Conservation (phyloP, 2,329 filamentous ascomycete genomes). For the Escovopsis sp. region DNA sequence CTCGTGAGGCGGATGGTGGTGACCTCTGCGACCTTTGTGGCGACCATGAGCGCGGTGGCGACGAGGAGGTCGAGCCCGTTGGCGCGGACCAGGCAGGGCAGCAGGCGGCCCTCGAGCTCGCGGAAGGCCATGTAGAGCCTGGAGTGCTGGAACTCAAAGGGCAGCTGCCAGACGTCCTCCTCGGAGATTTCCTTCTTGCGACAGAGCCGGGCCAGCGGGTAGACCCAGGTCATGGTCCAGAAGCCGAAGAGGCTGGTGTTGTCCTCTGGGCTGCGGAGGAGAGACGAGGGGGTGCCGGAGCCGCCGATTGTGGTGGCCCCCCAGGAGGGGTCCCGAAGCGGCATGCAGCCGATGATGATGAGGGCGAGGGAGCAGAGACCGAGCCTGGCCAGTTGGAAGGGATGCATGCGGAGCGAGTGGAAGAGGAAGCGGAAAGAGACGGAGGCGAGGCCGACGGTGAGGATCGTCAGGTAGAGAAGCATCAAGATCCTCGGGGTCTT, state of each 20-base stretch:
- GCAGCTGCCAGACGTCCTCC: conserved; percentile 68
- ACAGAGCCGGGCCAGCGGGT: conserved; percentile 53
- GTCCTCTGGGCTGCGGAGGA: conserved; percentile 61
- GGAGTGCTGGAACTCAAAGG: conserved; percentile 68
- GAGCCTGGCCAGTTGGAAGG: conserved; percentile 12
- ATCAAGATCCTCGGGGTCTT: conserved; percentile 28
- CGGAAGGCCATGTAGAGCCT: conserved; percentile 62
- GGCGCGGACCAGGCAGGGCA: conserved; percentile 53
- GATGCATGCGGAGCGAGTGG: conserved; percentile 10
- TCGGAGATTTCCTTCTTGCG: conserved; percentile 53
- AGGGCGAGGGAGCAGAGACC: conserved; percentile 13
- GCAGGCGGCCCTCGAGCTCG: conserved; percentile 56
- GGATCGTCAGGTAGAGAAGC: conserved; percentile 21
- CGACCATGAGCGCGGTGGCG: conserved; percentile 45
- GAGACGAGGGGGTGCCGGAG: conserved; percentile 13
- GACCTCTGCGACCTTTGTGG: conserved; percentile 28
- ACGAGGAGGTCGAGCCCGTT: conserved; percentile 69
- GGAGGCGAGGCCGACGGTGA: conserved; percentile 16
- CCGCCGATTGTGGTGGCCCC: conserved; percentile 18
- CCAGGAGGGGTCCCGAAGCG: conserved; percentile 22
- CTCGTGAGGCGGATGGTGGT: conserved; percentile 24
- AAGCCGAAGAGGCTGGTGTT: conserved; percentile 68
- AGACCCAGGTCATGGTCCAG: conserved; percentile 74
- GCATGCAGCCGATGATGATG: conserved; percentile 21
- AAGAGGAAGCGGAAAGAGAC: conserved; percentile 18